phyloP scores from a whole-genome alignment of 176 grass and related monocot species.

The Cenchrus purpureus region DNA sequence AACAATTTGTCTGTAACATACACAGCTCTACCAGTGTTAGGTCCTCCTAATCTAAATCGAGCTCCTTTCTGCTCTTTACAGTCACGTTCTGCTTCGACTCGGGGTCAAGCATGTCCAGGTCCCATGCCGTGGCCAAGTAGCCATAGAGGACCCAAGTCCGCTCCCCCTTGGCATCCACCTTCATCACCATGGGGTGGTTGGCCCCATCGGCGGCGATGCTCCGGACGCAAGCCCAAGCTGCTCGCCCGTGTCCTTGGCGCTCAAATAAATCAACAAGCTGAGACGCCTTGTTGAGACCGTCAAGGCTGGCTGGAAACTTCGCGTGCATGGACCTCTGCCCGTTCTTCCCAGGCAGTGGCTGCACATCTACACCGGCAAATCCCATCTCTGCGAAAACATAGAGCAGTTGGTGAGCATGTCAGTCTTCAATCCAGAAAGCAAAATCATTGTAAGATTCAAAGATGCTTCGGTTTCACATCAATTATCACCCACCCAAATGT shows the following conservation, averaged over 20 bases:
- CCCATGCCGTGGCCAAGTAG: constrained; percentile 76
- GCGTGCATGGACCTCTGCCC: constrained; percentile 68
- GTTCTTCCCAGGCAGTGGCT: constrained; percentile 67
- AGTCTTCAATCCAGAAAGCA: background rate
- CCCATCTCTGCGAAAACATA: constrained; percentile 71
- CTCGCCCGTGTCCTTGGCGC: constrained; percentile 55
- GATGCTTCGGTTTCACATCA: background rate
- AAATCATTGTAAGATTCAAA: background rate
- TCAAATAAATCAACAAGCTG: constrained; percentile 67
- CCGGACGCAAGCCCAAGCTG: constrained; percentile 45
- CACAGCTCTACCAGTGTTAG: constrained; percentile 24
- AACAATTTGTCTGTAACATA: constrained; percentile 4
- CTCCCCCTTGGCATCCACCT: constrained; percentile 62
- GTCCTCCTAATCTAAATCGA: constrained; percentile 53
- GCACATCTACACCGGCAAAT: constrained; percentile 54
- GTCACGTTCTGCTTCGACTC: constrained; percentile 58
- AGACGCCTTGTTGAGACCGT: constrained; percentile 73
- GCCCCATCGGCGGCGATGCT: constrained; percentile 34
- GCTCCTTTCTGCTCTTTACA: constrained; percentile 87
- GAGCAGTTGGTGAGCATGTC: background rate
- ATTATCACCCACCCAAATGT: background rate
- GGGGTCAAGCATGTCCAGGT: constrained; percentile 68
- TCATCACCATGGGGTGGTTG: constrained; percentile 58
- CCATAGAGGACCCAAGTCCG: constrained; percentile 77
- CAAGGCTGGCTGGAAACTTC: constrained; percentile 64